Conservation (phyloP, 495 filamentous ascomycete species). For the Elasticomyces elasticus region DNA sequence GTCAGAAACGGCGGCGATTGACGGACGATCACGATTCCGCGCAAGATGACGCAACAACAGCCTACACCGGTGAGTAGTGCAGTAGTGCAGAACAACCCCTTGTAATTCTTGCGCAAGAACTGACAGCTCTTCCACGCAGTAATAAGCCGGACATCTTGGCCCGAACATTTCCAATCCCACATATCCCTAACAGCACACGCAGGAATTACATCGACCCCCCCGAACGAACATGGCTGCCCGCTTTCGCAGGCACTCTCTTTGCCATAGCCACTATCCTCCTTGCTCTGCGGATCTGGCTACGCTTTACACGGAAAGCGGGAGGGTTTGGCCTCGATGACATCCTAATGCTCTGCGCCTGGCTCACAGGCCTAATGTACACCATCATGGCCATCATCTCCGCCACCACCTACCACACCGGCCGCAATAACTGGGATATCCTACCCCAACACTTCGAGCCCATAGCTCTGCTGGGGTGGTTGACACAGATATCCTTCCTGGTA, state of each 20-base stretch:
- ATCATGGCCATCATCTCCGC: not conserved
- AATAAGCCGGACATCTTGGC: too few species aligned
- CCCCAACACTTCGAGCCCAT: not conserved
- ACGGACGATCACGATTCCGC: too few species aligned
- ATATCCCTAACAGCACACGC: too few species aligned
- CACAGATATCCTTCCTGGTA: conserved; percentile 18
- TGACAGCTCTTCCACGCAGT: too few species aligned
- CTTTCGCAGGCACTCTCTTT: not conserved
- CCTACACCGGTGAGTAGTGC: too few species aligned
- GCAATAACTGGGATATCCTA: conserved; percentile 26
- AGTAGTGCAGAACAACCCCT: too few species aligned
- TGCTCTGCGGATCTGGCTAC: conserved; percentile 1
- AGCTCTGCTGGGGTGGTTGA: conserved; percentile 20
- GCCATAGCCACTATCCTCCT: conserved; percentile 2
- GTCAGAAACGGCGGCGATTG: too few species aligned
- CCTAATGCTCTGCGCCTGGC: not conserved
- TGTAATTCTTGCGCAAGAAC: too few species aligned
- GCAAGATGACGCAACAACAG: too few species aligned
- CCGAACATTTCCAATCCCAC: too few species aligned
- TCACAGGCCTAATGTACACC: not conserved
- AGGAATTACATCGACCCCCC: conserved; percentile 2
- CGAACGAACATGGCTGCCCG: not conserved
- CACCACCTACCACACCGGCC: conserved; percentile 13
- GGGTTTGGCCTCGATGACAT: conserved; percentile 11
- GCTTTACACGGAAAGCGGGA: conserved; percentile 4